Evolutionary conservation across 495 filamentous ascomycete genomes (phyloP).

Genomic region (Xeromyces bisporus): DNA sequence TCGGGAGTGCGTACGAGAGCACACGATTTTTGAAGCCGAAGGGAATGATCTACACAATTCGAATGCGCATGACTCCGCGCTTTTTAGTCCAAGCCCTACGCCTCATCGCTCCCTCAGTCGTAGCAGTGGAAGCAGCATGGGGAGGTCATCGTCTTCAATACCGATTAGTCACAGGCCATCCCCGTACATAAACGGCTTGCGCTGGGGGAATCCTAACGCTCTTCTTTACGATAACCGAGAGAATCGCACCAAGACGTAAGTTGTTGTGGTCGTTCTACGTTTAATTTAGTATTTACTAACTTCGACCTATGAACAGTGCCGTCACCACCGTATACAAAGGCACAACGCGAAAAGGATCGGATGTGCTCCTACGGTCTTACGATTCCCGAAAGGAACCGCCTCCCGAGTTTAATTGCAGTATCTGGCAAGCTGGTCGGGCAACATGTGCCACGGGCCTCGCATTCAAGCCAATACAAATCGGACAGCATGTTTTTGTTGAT

Average conservation of each 20-base stretch:
- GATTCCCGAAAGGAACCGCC: constrained; percentile 82
- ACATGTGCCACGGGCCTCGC: constrained; percentile 81
- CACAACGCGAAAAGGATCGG: constrained; percentile 41
- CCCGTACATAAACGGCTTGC: constrained; percentile 25
- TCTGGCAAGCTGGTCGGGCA: constrained; percentile 94
- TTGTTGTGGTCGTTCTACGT: constrained; percentile 2
- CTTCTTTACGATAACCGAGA: constrained; percentile 67
- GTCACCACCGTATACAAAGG: constrained; percentile 88
- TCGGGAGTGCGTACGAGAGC: constrained; percentile 69
- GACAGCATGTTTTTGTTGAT: constrained; percentile 84
- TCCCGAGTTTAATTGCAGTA: constrained; percentile 75
- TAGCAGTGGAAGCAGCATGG: constrained; percentile 23
- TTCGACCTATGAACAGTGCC: constrained; percentile 33
- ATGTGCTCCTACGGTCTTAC: constrained; percentile 75
- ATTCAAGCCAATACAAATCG: constrained; percentile 91
- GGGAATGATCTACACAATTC: constrained; percentile 43
- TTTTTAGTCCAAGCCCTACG: constrained; percentile 19
- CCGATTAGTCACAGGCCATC: constrained; percentile 18
- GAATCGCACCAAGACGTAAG: constrained; percentile 84
- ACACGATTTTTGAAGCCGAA: constrained; percentile 65
- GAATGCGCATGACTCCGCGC: constrained; percentile 18
- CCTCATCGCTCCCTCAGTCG: constrained; percentile 31
- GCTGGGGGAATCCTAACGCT: constrained; percentile 43
- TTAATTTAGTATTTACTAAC: neutral
- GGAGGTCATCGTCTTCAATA: constrained; percentile 14